Evolutionary conservation across 805 yeast species (phyloP).

Genomic region (Groenewaldozyma salmanticensis): DNA sequence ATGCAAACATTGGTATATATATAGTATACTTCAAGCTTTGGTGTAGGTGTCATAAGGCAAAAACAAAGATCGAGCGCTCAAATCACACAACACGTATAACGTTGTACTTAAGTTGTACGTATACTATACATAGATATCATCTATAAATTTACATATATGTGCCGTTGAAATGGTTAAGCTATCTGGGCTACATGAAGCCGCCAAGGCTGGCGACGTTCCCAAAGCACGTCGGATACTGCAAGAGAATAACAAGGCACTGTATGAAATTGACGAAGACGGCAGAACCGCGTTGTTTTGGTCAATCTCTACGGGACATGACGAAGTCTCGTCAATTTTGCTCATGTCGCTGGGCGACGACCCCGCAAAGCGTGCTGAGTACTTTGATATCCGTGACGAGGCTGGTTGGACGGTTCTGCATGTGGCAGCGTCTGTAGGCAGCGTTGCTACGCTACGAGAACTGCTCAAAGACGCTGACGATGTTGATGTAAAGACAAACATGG

Average conservation of each 20-base stretch:
- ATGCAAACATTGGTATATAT: conserved; percentile 27
- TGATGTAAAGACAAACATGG: conserved; percentile 51
- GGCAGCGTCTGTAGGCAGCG: conserved; percentile 65
- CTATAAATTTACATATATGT: too few species aligned
- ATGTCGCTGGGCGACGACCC: conserved; percentile 8
- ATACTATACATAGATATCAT: too few species aligned
- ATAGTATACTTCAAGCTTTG: too few species aligned
- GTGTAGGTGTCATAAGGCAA: too few species aligned
- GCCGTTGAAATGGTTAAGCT: too few species aligned
- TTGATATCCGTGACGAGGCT: conserved; percentile 69
- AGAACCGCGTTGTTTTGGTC: conserved; percentile 90
- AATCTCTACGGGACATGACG: conserved; percentile 47
- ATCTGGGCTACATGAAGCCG: conserved; percentile 43
- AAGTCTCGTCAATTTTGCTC: conserved; percentile 39
- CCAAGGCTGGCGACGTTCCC: conserved; percentile 47
- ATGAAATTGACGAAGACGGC: conserved; percentile 55
- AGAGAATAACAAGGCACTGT: conserved; percentile 39
- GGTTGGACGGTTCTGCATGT: conserved; percentile 90
- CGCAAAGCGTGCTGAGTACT: conserved; percentile 20
- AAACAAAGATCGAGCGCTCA: too few species aligned
- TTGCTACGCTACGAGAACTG: conserved; percentile 36
- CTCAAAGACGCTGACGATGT: conserved; percentile 47
- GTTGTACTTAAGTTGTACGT: too few species aligned
- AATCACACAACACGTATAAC: too few species aligned
- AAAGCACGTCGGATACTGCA: conserved; percentile 43